Evolutionary conservation across 257 asterid species (phyloP).

Genomic region (Solanum okadae): DNA sequence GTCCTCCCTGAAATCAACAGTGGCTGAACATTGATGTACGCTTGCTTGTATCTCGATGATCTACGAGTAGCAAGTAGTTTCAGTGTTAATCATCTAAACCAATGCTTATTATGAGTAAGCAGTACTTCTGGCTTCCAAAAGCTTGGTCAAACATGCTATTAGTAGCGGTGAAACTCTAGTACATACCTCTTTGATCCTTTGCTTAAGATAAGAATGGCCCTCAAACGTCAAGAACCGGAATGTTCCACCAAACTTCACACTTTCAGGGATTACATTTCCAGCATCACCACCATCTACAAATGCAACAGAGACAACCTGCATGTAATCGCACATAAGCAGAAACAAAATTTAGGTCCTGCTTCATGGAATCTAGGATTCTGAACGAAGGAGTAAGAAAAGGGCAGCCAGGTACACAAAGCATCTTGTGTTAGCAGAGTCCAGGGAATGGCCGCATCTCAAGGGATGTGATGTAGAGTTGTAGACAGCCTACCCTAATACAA

Average conservation of each 20-base stretch:
- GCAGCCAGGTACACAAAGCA: too few species aligned
- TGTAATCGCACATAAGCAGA: background rate
- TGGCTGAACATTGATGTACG: slow-evolving; percentile 55
- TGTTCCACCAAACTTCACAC: slow-evolving; percentile 76
- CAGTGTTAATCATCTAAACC: background rate
- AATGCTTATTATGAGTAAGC: background rate
- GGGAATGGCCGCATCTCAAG: too few species aligned
- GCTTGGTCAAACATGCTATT: too few species aligned
- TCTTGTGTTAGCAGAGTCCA: rapidly evolving
- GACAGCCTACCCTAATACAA: too few species aligned
- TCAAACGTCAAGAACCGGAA: slow-evolving; percentile 54
- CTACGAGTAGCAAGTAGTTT: slow-evolving; percentile 16
- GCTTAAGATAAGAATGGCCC: slow-evolving; percentile 35
- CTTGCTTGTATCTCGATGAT: slow-evolving; percentile 66
- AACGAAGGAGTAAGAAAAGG: too few species aligned
- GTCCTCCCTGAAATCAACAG: slow-evolving; percentile 53
- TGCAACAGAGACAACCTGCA: slow-evolving; percentile 61
- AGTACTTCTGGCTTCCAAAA: too few species aligned
- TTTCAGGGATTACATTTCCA: slow-evolving; percentile 60
- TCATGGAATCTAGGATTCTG: background rate
- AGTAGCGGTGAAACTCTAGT: background rate
- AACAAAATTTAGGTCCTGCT: background rate
- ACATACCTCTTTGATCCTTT: slow-evolving; percentile 67
- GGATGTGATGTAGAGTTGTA: too few species aligned
- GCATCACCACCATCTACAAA: slow-evolving; percentile 66